Percentiles rank a stretch among this genome's conserved stretches.
Evolutionary conservation across 2,329 filamentous ascomycete species (phyloP).

Genomic region (Penicillium capsulatum): DNA sequence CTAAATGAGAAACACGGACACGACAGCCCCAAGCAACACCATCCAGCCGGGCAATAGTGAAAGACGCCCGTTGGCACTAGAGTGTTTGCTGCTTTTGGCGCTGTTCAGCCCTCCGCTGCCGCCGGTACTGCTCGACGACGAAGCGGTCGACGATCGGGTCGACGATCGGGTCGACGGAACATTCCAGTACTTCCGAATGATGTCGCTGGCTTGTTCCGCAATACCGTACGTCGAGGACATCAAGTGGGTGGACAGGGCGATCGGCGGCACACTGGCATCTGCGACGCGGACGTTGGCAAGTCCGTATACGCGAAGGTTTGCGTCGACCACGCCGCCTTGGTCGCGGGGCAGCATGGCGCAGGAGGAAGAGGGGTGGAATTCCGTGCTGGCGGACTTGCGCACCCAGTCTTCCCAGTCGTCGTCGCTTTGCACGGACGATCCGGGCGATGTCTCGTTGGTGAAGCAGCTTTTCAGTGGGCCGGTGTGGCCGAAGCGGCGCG

Average conservation of each 20-base stretch:
- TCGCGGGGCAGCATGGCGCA: conserved; percentile 29
- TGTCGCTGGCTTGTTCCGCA: conserved; percentile 28
- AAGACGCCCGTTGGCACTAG: background rate
- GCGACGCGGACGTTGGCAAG: conserved; percentile 30
- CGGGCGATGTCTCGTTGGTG: conserved; percentile 22
- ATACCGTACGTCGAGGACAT: conserved; percentile 35
- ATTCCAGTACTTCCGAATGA: conserved; percentile 24
- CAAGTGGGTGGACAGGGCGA: conserved; percentile 31
- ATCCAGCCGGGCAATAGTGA: background rate
- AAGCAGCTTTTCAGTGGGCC: conserved; percentile 19
- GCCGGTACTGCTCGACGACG: background rate
- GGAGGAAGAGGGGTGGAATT: conserved; percentile 25
- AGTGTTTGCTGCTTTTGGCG: background rate
- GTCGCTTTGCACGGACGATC: conserved; percentile 19
- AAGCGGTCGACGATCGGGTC: background rate
- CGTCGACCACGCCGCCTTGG: conserved; percentile 27
- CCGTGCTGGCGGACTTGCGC: conserved; percentile 15
- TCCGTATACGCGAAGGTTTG: conserved; percentile 28
- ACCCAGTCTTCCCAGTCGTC: conserved; percentile 25
- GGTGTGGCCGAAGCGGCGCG: conserved; percentile 22
- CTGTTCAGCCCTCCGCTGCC: background rate
- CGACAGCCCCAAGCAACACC: too few species aligned
- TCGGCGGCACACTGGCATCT: conserved; percentile 28
- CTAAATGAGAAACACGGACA: too few species aligned
- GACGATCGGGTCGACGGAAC: conserved; percentile 1